Conservation (phyloP, 2,329 filamentous ascomycete species). For the Chaetomiaceae sp. region DNA sequence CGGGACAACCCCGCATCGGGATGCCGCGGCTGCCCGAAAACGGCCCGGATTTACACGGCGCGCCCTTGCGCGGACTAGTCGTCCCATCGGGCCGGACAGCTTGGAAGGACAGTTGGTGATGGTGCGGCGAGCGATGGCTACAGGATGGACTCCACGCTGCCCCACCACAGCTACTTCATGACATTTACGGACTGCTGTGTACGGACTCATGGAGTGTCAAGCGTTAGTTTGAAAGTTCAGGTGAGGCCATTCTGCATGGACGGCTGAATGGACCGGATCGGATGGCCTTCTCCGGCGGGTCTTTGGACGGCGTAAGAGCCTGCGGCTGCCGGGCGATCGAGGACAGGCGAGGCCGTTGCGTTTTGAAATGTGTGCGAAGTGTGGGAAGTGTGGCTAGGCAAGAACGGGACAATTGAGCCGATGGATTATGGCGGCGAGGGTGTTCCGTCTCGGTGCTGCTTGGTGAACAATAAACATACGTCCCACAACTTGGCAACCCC, state of each 20-base stretch:
- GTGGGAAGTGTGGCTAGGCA: too few relatives aligned
- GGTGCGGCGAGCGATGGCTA: too few relatives aligned
- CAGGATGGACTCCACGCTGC: too few relatives aligned
- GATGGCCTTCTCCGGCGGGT: background rate
- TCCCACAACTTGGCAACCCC: too few relatives aligned
- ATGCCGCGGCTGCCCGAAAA: slow-evolving; percentile 7
- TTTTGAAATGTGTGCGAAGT: background rate
- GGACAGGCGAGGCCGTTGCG: background rate
- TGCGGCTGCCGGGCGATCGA: slow-evolving; percentile 4
- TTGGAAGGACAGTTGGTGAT: background rate
- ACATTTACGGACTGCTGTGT: too few relatives aligned
- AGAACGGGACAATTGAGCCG: background rate
- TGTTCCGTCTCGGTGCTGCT: background rate
- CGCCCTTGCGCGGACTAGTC: slow-evolving; percentile 8
- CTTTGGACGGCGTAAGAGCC: background rate
- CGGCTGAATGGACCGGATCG: background rate
- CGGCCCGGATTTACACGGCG: background rate
- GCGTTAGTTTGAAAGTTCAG: too few relatives aligned
- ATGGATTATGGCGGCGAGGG: background rate
- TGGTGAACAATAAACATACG: too few relatives aligned
- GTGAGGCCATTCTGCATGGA: background rate
- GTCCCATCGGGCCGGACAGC: background rate
- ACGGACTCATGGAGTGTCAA: too few relatives aligned
- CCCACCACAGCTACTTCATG: too few relatives aligned
- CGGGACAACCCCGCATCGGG: slow-evolving; percentile 1